Evolutionary conservation across 352 stramenopile genomes (phyloP).

Genomic region (Aphanomyces stellatus): DNA sequence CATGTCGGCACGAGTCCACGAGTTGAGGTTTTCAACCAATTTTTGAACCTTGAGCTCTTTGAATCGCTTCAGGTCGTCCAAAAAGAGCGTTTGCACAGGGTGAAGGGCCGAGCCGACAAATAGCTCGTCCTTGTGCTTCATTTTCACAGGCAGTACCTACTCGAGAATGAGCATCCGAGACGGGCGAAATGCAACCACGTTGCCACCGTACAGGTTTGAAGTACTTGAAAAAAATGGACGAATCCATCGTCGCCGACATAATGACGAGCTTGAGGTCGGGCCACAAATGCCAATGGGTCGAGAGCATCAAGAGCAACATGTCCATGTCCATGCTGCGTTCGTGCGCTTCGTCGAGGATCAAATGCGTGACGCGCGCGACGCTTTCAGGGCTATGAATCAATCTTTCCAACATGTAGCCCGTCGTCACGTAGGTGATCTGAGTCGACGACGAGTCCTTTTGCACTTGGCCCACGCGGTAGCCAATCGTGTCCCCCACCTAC

Average conservation of each 20-base stretch:
- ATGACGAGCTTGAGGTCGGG: conserved; percentile 86
- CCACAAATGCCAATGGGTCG: conserved; percentile 56
- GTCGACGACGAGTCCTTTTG: conserved; percentile 85
- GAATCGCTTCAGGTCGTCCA: conserved; percentile 38
- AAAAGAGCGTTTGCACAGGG: conserved; percentile 51
- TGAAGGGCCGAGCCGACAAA: conserved; percentile 80
- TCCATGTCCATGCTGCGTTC: conserved; percentile 95
- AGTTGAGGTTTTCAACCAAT: neutral
- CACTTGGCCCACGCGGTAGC: conserved; percentile 85
- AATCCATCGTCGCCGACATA: conserved; percentile 95
- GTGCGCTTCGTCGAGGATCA: conserved; percentile 96
- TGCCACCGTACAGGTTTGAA: conserved; percentile 26
- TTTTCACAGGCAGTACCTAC: conserved; percentile 39
- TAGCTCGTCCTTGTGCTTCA: conserved; percentile 49
- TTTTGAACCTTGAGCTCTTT: neutral
- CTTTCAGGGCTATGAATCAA: conserved; percentile 89
- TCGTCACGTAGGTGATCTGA: conserved; percentile 94
- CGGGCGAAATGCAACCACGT: neutral
- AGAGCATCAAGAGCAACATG: conserved; percentile 89
- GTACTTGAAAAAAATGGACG: conserved; percentile 86
- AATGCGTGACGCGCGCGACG: conserved; percentile 86
- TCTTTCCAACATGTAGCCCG: conserved; percentile 93
- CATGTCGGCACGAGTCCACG: neutral
- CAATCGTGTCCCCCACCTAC: conserved; percentile 54
- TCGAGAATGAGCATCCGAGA: conserved; percentile 12